Evolutionary conservation across 1,284 basidiomycete species (phyloP).

Genomic region (Tremellales sp.): DNA sequence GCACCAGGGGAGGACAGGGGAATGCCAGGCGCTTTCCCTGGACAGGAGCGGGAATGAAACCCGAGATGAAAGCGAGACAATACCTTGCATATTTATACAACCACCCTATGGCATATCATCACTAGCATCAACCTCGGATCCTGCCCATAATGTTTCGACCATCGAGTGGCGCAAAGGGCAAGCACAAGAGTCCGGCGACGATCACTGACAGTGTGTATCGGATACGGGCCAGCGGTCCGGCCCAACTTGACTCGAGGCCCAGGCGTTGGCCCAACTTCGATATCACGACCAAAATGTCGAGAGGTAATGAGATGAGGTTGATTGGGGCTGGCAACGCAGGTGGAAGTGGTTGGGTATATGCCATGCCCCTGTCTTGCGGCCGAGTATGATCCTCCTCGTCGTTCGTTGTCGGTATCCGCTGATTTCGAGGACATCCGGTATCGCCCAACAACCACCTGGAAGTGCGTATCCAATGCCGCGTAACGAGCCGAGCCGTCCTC

Average conservation of each 20-base stretch:
- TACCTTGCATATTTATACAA: too few relatives aligned
- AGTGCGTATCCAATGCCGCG: background rate
- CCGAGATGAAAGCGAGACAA: too few relatives aligned
- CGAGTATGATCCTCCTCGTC: background rate
- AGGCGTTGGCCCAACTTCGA: too few relatives aligned
- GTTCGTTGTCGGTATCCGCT: too few relatives aligned
- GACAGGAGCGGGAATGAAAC: background rate
- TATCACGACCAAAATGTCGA: background rate
- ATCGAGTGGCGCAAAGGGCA: background rate
- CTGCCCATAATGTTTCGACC: background rate
- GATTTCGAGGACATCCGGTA: too few relatives aligned
- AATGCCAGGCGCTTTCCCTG: constrained; percentile 38
- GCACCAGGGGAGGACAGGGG: constrained; percentile 4
- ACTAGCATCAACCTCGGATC: too few relatives aligned
- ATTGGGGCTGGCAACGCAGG: background rate
- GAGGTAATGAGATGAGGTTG: background rate
- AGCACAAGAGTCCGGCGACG: too few relatives aligned
- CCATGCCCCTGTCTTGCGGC: background rate
- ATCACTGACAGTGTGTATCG: too few relatives aligned
- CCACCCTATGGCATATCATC: too few relatives aligned
- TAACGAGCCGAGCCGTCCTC: background rate
- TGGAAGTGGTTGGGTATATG: background rate
- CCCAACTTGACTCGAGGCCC: too few relatives aligned
- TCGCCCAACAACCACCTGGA: background rate
- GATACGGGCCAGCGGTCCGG: too few relatives aligned